Conservation (phyloP, 768 basidiomycete species). For the Dictyophora rubrovolvata region DNA sequence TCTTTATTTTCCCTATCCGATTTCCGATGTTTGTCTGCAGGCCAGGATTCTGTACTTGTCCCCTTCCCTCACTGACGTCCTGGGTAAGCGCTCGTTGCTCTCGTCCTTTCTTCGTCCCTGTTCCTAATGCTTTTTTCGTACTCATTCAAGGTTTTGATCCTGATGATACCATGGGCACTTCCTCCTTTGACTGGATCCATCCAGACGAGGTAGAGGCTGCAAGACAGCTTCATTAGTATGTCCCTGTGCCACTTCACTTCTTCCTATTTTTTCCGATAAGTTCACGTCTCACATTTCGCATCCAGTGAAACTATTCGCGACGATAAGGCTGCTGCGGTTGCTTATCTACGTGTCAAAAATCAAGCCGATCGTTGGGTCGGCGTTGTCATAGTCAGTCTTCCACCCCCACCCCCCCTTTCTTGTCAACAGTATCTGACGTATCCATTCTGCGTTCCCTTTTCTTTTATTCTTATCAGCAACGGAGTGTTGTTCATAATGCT, state of each 20-base stretch:
- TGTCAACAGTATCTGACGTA: neutral
- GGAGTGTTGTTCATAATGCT: constrained; percentile 66
- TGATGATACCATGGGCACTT: constrained; percentile 54
- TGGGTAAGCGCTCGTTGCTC: constrained; percentile 53
- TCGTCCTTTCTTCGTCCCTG: constrained; percentile 50
- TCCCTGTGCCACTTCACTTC: constrained; percentile 3
- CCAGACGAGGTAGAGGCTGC: constrained; percentile 66
- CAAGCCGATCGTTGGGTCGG: constrained; percentile 71
- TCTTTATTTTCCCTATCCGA: neutral
- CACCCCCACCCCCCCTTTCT: neutral
- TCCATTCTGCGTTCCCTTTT: too few relatives aligned
- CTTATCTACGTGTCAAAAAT: constrained; percentile 70
- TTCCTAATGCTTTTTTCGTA: neutral
- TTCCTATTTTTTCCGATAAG: neutral
- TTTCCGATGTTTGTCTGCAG: neutral
- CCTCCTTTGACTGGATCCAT: constrained; percentile 69
- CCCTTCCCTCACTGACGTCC: constrained; percentile 6
- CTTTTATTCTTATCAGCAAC: constrained; percentile 26
- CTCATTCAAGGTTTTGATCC: constrained; percentile 57
- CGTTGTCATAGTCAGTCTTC: constrained; percentile 57
- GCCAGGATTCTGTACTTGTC: constrained; percentile 9
- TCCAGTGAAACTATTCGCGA: constrained; percentile 60
- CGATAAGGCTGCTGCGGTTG: constrained; percentile 72
- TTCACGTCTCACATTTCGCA: neutral
- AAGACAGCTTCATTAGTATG: constrained; percentile 62